phyloP scores from a whole-genome alignment of 768 basidiomycete genomes.

The Boletus rubropictus region DNA sequence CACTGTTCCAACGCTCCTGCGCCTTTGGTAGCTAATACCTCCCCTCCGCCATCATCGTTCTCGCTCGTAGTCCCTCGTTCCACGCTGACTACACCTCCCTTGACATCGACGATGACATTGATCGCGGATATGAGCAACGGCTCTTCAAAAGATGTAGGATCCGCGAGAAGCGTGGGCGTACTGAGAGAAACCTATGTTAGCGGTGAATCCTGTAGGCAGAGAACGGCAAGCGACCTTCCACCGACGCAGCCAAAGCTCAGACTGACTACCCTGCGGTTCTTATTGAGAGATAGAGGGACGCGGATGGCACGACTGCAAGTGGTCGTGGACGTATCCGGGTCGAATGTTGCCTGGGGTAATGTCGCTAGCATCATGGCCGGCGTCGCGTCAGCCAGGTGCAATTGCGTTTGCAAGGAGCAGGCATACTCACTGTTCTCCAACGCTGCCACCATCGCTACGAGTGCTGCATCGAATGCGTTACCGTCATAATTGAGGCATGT shows the following conservation, averaged over 20 bases:
- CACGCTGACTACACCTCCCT: constrained; percentile 19
- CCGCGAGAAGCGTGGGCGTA: constrained; percentile 56
- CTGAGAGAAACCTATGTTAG: constrained; percentile 8
- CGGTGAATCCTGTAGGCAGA: neutral
- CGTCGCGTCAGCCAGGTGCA: neutral
- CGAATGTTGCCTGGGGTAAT: constrained; percentile 64
- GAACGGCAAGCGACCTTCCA: constrained; percentile 11
- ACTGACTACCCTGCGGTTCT: constrained; percentile 13
- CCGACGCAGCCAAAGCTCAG: constrained; percentile 24
- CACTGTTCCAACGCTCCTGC: constrained; percentile 16
- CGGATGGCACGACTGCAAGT: constrained; percentile 51
- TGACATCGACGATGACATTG: constrained; percentile 53
- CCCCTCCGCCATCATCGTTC: constrained; percentile 12
- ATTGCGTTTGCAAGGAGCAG: constrained; percentile 36
- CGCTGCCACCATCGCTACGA: constrained; percentile 84
- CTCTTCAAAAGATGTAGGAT: constrained; percentile 89
- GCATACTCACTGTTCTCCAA: constrained; percentile 68
- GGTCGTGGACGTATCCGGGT: constrained; percentile 60
- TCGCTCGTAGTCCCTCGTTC: constrained; percentile 24
- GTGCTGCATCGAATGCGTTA: constrained; percentile 86
- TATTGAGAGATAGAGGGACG: constrained; percentile 42
- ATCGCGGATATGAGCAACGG: constrained; percentile 72
- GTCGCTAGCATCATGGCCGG: constrained; percentile 39
- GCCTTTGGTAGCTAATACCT: neutral
- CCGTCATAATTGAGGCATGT: constrained; percentile 98